Evolutionary conservation across 176 grass and related monocot species (phyloP).

Genomic region (Melocanna baccifera): DNA sequence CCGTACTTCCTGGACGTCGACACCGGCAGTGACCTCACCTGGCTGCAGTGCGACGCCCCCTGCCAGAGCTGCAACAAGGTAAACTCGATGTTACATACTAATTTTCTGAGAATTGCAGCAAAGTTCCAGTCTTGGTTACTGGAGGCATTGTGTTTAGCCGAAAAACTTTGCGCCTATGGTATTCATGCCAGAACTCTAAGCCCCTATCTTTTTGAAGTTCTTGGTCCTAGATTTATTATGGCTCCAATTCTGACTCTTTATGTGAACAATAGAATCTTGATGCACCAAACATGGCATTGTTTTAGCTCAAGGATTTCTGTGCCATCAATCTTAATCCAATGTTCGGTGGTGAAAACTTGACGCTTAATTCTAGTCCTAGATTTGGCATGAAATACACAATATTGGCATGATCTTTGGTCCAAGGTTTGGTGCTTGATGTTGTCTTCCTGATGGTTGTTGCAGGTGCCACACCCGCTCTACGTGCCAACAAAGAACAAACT

Average conservation of each 20-base stretch:
- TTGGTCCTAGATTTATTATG: neutral
- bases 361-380: neutral
- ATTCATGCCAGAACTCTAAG: neutral
- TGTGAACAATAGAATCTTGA: neutral
- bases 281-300: neutral
- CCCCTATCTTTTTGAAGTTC: neutral
- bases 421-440: conserved; percentile 22
- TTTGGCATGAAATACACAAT: neutral
- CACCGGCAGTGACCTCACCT: conserved; percentile 92
- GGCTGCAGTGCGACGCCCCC: conserved; percentile 90
- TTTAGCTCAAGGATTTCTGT: neutral
- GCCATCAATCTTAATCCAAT: neutral
- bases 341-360: neutral
- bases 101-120: neutral
- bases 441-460: conserved; percentile 22
- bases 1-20: conserved; percentile 86
- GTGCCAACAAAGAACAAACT: conserved; percentile 48
- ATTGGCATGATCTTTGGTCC: neutral
- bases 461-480: conserved; percentile 75
- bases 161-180: neutral
- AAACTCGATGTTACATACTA: neutral
- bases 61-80: conserved; percentile 89
- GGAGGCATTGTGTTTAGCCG: neutral
- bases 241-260: neutral
- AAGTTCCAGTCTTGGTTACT: neutral